These are phyloP conservation scores for Kuraishia hungarica DNA, from an alignment of 805 yeast species.

Conservation along the genomic window DNA sequence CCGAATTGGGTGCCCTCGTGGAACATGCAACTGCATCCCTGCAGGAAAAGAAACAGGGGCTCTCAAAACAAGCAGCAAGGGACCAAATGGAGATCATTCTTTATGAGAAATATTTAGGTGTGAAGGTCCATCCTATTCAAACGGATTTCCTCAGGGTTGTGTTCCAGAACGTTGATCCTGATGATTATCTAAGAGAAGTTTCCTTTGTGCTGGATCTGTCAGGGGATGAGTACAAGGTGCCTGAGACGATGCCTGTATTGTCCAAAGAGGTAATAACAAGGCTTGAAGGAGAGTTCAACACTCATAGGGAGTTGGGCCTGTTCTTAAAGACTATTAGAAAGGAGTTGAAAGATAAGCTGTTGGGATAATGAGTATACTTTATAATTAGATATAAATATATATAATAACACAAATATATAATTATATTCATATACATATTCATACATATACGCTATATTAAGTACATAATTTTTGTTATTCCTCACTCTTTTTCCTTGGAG, in stretches of 20 bases:
- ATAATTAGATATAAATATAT: not conserved
- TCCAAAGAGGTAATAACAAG: slow-evolving; percentile 9
- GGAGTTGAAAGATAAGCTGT: slow-evolving; percentile 7
- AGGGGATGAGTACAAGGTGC: slow-evolving; percentile 22
- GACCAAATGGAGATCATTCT: slow-evolving; percentile 34
- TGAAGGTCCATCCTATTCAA: slow-evolving; percentile 32
- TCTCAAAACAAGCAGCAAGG: slow-evolving; percentile 26
- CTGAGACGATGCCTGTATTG: slow-evolving; percentile 26
- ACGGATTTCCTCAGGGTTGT: slow-evolving; percentile 27
- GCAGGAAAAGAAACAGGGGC: slow-evolving; percentile 16
- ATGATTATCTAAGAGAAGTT: slow-evolving; percentile 33
- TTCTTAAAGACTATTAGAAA: slow-evolving; percentile 25
- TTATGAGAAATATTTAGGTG: slow-evolving; percentile 38
- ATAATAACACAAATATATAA: too few relatives aligned
- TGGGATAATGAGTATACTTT: too few relatives aligned
- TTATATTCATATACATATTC: too few relatives aligned
- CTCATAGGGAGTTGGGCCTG: slow-evolving; percentile 21
- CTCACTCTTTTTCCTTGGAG: slow-evolving; percentile 6
- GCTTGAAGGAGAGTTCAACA: slow-evolving; percentile 14
- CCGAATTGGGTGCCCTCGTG: not conserved
- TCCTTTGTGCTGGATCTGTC: slow-evolving; percentile 32
- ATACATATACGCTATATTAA: too few relatives aligned
- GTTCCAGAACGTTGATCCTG: slow-evolving; percentile 38
- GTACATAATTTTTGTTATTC: too few relatives aligned
- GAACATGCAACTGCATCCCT: not conserved